Base-by-base conservation (phyloP, 23 red algal genomes). In the Pyropia yezoensis region DNA sequence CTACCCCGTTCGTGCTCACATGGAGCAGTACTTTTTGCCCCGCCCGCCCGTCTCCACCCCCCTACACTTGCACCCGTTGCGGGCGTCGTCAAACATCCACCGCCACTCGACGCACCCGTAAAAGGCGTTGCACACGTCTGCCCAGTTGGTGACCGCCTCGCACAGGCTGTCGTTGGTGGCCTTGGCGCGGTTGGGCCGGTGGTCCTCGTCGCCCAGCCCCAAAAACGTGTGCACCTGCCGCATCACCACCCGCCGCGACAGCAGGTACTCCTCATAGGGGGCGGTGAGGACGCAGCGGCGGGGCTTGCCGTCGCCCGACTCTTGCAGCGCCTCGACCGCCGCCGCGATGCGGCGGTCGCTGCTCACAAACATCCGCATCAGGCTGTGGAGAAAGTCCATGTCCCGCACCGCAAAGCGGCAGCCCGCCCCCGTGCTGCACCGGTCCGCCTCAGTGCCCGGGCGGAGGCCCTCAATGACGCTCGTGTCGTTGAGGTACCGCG, bases 211-310 rank as follows among this genome's bases (percentile, higher is more conserved):
- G 26, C 67, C 79, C 13, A 87, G 62, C 1, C 82, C 82, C 2
- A 87, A 47, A 50, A 87, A 87, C 27, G 71, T 65, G 53, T 76
- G 66, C 23, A 73, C 57, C 67, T 87, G 70, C 18, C 34, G 57
- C 73, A 87, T 87, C 14, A 70, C 74, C 33, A 60, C 50, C 9
- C 71, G 50, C 52, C 73, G 66, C 2, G 32, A 22, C 27, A 74
- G 68, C 29, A 87, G 58, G 52, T 87, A 87, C 49, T 87, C 82
- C 52, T 87, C 82, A 27, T 87, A 87, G 23, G 57, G 65, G 71
- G 74, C 82, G 59, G 66, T 69, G 18, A 33, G 25, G 49, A 87
- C 69, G 13, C 57, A 61, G 4, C 39, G 39, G 6, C 24, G 24
- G 4, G 57, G 57, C 24, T 29, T 25, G 29, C 57, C 57, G 18